A percentile compares a stretch with the other conserved stretches of the same genome.
These are phyloP conservation scores for Irpex sp. DNA, from an alignment of 1,284 basidiomycete genomes.

Conservation along the genomic window DNA sequence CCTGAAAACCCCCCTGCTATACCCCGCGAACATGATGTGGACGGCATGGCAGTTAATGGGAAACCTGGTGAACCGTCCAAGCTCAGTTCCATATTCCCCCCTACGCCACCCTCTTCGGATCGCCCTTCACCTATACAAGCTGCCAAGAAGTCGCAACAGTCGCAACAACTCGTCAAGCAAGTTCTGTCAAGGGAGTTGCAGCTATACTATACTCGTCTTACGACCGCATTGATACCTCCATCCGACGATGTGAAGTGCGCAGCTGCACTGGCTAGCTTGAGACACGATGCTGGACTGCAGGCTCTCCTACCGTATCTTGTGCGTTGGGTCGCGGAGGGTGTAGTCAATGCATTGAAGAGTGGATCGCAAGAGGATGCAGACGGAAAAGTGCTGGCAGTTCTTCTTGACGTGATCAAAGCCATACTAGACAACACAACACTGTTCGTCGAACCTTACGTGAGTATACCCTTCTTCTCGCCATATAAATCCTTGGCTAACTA, in stretches of 20 bases:
- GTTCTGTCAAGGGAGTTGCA: slow-evolving; percentile 95
- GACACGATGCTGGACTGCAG: slow-evolving; percentile 92
- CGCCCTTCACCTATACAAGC: slow-evolving; percentile 40
- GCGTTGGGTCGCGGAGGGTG: slow-evolving; percentile 93
- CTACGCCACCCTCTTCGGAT: slow-evolving; percentile 37
- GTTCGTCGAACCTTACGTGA: slow-evolving; percentile 96
- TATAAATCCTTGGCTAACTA: no score
- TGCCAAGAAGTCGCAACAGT: slow-evolving; percentile 53
- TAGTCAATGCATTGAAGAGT: slow-evolving; percentile 74
- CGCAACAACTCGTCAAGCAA: slow-evolving; percentile 87
- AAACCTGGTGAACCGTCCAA: slow-evolving; percentile 25
- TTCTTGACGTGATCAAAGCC: slow-evolving; percentile 86
- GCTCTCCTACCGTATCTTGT: slow-evolving; percentile 96
- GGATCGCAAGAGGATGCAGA: slow-evolving; percentile 68
- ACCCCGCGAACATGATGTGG: slow-evolving; percentile 60
- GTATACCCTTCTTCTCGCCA: slow-evolving; percentile 39
- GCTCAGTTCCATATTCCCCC: slow-evolving; percentile 35
- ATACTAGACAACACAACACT: slow-evolving; percentile 87
- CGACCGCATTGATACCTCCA: slow-evolving; percentile 83
- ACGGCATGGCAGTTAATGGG: slow-evolving; percentile 35
- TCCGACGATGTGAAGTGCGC: slow-evolving; percentile 74
- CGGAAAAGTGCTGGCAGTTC: slow-evolving; percentile 77
- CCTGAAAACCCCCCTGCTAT: slow-evolving; percentile 94
- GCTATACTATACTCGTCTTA: slow-evolving; percentile 94
- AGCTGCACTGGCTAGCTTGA: slow-evolving; percentile 91